A percentile compares a stretch with the other conserved stretches of the same genome.
Evolutionary conservation across 2,329 filamentous ascomycete species (phyloP).

Genomic region (Paraphoma sp.): DNA sequence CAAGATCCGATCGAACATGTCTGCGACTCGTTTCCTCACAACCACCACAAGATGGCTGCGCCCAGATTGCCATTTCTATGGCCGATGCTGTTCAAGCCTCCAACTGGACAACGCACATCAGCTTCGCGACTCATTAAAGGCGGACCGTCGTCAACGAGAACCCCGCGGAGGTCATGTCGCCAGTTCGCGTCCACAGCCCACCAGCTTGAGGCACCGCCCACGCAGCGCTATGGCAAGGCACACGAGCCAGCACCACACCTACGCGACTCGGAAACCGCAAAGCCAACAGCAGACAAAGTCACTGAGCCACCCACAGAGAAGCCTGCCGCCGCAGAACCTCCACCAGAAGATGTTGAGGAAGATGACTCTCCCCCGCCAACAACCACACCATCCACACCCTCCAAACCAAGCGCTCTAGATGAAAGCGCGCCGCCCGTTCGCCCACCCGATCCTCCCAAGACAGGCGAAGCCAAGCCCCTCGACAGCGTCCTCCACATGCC

Average conservation of each 20-base stretch:
- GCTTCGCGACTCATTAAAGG: slow-evolving; percentile 8
- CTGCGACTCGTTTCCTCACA: slow-evolving; percentile 1
- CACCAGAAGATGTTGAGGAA: slow-evolving; percentile 32
- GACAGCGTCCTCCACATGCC: slow-evolving; percentile 53
- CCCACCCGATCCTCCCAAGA: slow-evolving; percentile 28
- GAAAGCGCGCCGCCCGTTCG: slow-evolving; percentile 18
- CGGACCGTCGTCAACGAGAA: slow-evolving; percentile 13
- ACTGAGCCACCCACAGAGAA: slow-evolving; percentile 5
- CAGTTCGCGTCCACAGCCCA: slow-evolving; percentile 40
- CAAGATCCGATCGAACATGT: slow-evolving; percentile 6
- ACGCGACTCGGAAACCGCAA: slow-evolving; percentile 11
- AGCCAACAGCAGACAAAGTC: slow-evolving; percentile 7
- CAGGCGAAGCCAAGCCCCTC: slow-evolving; percentile 40
- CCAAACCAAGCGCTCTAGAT: slow-evolving; percentile 16
- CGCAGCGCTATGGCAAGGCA: slow-evolving; percentile 56
- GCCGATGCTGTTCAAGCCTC: slow-evolving; percentile 52
- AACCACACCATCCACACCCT: slow-evolving; percentile 17
- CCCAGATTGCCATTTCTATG: slow-evolving; percentile 56
- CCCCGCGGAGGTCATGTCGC: slow-evolving; percentile 21
- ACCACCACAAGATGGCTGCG: slow-evolving; percentile 46
- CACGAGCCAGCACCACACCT: slow-evolving; percentile 54
- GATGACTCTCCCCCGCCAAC: slow-evolving; percentile 27
- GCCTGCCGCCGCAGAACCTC: slow-evolving; percentile 8
- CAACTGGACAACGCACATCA: slow-evolving; percentile 28
- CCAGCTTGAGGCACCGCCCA: slow-evolving; percentile 34